phyloP scores from a whole-genome alignment of 148 eudicot species.

The Chenopodium formosanum region DNA sequence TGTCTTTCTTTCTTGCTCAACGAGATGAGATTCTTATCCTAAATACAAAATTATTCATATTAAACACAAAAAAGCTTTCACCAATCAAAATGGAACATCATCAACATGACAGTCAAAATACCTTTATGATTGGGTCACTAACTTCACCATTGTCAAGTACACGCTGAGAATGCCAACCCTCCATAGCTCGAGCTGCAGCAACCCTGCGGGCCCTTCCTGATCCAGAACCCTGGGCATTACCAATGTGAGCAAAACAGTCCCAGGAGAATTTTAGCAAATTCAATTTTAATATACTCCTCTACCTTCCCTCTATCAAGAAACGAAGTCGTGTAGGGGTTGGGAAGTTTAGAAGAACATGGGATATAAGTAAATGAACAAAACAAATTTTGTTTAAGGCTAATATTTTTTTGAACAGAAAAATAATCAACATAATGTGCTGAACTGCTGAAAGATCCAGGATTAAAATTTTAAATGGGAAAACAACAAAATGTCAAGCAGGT shows the following conservation, averaged over 20 bases:
- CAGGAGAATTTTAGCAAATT: neutral
- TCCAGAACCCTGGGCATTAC: slow-evolving; percentile 67
- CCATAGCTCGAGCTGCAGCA: slow-evolving; percentile 97
- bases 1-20: slow-evolving; percentile 67
- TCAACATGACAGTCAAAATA: slow-evolving; percentile 13
- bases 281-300: neutral
- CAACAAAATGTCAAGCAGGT: neutral
- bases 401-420: slow-evolving; percentile 48
- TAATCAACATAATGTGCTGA: slow-evolving; percentile 42
- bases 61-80: neutral
- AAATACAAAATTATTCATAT: neutral
- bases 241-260: slow-evolving; percentile 4
- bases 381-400: neutral
- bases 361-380: neutral
- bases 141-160: slow-evolving; percentile 88
- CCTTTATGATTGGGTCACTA: slow-evolving; percentile 67
- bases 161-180: slow-evolving; percentile 93
- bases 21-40: slow-evolving; percentile 68
- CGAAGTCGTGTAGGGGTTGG: neutral
- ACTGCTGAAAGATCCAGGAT: slow-evolving; percentile 48
- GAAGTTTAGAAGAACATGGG: neutral
- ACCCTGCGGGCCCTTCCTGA: slow-evolving; percentile 85
- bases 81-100: slow-evolving; percentile 9
- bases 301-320: neutral
- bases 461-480: slow-evolving; percentile 20